Base-by-base conservation (phyloP, 345 rosid genomes). In the Reutealis trisperma region DNA sequence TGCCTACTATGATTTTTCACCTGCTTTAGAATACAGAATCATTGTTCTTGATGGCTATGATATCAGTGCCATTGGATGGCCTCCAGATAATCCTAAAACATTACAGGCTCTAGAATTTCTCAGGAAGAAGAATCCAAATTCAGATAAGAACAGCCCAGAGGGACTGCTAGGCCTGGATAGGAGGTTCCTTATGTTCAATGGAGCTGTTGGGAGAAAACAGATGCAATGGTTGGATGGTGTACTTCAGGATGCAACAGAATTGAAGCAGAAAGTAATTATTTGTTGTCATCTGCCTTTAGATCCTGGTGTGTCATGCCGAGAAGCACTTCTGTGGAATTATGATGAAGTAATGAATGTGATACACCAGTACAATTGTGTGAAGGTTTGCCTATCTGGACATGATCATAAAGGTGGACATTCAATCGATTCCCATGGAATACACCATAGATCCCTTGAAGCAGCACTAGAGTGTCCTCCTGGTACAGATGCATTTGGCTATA, bases 1-100 rank as follows among this genome's bases (percentile, higher is more conserved):
- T 67, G 98, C 97, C 47, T 93, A 92, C 84, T 96, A 96, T 75
- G 98, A 93, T 30, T 91, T 96, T 58, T 92, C 96, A 22, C 99
- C 98, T 13, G 67, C 70, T 15, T 94, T 89, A 0, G 94, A 71
- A 12, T 92, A 76, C 75, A 85, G 99, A 82, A 75, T 93, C 66
- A 85, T 96, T 62, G 92, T 96, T 2, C 84, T 96, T 63, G 97
- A 96, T 83, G 94, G 97, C 24, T 91, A 91, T 83, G 98, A 93
- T 68, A 85, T 96, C 51, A 93, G 98, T 78, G 94, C 95, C 55
- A 84, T 96, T 21, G 97, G 97, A 58, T 92, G 98, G 97, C 91
- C 98, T 21, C 79, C 72, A 22, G 89, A 85, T 82, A 87, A 93
- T 87, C 94, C 96, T 16, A 89, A 89, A 55, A 84, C 93, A 8